A percentile compares a stretch with the other conserved stretches of the same genome.
These are phyloP conservation scores for Fraxinus anomala DNA, from an alignment of 257 asterid species.

Conservation along the genomic window DNA sequence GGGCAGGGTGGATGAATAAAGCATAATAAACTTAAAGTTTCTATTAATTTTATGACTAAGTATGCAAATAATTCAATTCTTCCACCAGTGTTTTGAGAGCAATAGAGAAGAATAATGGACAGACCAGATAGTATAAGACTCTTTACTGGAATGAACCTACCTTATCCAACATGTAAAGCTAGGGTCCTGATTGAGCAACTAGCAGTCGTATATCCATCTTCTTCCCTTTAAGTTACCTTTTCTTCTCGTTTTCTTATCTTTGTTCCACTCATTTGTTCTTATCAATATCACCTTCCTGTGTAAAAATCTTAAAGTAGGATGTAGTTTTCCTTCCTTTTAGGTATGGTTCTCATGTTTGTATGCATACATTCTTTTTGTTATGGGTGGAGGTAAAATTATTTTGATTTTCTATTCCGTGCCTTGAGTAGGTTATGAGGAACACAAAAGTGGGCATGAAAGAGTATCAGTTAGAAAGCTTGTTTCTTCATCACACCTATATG, in stretches of 20 bases:
- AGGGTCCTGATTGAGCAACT: too few relatives aligned
- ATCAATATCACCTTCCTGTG: not conserved
- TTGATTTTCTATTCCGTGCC: conserved; percentile 30
- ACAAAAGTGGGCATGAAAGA: conserved; percentile 84
- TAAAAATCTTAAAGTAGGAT: not conserved
- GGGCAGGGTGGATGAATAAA: not conserved
- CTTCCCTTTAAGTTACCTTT: not conserved
- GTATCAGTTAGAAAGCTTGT: conserved; percentile 91
- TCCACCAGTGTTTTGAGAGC: not conserved
- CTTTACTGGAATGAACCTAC: too few relatives aligned
- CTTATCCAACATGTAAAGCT: too few relatives aligned
- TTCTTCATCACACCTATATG: conserved; percentile 98
- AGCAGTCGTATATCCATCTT: not conserved
- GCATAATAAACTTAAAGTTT: not conserved
- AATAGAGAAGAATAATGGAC: too few relatives aligned
- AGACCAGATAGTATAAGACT: too few relatives aligned
- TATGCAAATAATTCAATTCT: not conserved
- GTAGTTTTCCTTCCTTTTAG: not conserved
- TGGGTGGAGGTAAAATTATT: conserved; percentile 21
- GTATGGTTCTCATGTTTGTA: conserved; percentile 15
- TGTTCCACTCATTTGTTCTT: not conserved
- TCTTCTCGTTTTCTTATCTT: not conserved
- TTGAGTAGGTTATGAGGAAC: conserved; percentile 80
- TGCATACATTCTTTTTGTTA: conserved; percentile 18
- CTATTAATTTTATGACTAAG: not conserved